Base-by-base conservation (phyloP, 1,139 yeast species). In the Spencermartinsiella ligniputridi region DNA sequence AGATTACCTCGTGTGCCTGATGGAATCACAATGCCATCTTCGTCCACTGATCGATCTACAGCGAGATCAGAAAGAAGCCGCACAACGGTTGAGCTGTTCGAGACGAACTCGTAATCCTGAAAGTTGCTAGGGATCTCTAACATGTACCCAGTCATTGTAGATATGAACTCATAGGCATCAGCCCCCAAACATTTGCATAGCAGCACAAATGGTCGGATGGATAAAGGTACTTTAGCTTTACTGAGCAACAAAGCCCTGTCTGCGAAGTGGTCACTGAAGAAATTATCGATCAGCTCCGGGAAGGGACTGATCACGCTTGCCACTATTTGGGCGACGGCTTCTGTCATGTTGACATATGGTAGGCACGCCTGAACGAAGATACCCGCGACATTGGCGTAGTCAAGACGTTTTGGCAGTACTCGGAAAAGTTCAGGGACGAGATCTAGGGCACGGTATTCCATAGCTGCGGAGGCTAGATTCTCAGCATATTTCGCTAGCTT, bases 141-240 rank as follows among this genome's bases (percentile, higher is more conserved):
- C 72, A 85, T 81, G 56, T 77, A 85, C 0, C 92, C 79, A 37
- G 71, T 70, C 60, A 89, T 65, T 34, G 72, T 71, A 27, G 73
- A 68, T 46, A 89, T 69, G 51, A 82, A 85, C 48, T 75, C 78
- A 50, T 75, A 72, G 42, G 75, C 76, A 43, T 75, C 75, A 1
- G 85, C 81, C 53, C 83, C 81, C 22, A 81, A 40, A 5, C 61
- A 75, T 11, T 83, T 71, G 2, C 83, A 72, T 12, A 88, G 57
- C 44, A 78, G 73, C 35, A 87, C 64, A 51, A 81, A 81, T 1
- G 94, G 84, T 1, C 72, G 62, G 15, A 86, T 62, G 2, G 79
- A 70, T n/a, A 79, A 69, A 0, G 97, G 97, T 52, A 86, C 76
- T 56, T 88, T 87, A 0, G 94, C 83, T 49, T 83, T 72, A 0